Evolutionary conservation across 495 filamentous ascomycete species (phyloP).

Genomic region (Pyronema omphalodes): DNA sequence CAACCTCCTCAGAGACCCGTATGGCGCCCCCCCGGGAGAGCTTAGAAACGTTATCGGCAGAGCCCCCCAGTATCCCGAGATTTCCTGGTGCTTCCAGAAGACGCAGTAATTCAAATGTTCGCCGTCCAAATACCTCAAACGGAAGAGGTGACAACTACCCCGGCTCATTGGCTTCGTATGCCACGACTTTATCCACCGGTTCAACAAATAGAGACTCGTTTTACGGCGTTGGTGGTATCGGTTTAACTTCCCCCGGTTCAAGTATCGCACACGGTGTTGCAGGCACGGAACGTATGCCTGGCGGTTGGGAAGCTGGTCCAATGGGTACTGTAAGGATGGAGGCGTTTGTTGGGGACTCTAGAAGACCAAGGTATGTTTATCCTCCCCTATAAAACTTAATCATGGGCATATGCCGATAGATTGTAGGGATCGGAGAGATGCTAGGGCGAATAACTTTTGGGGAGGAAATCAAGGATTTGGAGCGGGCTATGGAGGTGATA

Average conservation of each 20-base stretch:
- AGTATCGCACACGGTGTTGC: conserved; percentile 12
- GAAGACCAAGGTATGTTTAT: conserved; percentile 26
- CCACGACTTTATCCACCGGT: conserved; percentile 7
- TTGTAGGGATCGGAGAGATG: conserved; percentile 30
- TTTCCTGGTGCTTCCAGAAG: conserved; percentile 33
- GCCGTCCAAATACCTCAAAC: conserved; percentile 19
- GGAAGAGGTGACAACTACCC: conserved; percentile 20
- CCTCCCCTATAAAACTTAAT: conserved; percentile 27
- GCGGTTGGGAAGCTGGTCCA: conserved; percentile 27
- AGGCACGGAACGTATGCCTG: not conserved
- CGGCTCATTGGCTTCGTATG: conserved; percentile 25
- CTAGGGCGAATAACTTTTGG: conserved; percentile 34
- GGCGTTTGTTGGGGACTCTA: conserved; percentile 55
- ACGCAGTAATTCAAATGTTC: conserved; percentile 13
- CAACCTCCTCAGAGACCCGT: not conserved
- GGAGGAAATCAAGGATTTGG: conserved; percentile 27
- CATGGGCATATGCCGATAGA: conserved; percentile 29
- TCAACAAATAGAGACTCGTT: conserved; percentile 15
- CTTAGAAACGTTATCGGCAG: conserved; percentile 1
- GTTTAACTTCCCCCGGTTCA: conserved; percentile 16
- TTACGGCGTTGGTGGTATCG: conserved; percentile 21
- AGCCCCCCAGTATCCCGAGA: conserved; percentile 21
- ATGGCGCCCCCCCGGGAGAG: not conserved
- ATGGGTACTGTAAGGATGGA: conserved; percentile 94
- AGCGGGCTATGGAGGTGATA: conserved; percentile 2